Evolutionary conservation across 805 yeast genomes (phyloP).

Genomic region (Candida boidinii): DNA sequence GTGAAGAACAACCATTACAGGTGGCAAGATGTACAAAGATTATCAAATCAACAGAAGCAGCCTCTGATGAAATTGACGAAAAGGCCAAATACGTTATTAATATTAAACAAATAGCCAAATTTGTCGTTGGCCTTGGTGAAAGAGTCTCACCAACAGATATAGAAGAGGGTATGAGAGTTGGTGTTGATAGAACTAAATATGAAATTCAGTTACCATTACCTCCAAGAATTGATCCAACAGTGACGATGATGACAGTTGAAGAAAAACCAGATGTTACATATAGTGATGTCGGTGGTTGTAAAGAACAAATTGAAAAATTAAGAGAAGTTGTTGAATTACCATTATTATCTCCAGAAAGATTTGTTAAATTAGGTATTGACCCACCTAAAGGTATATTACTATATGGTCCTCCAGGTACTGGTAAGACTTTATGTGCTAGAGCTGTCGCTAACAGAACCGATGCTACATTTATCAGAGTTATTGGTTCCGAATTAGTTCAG

Average conservation of each 20-base stretch:
- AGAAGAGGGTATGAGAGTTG: conserved; percentile 99
- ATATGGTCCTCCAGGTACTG: conserved; percentile 99
- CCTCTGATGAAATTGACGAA: conserved; percentile 30
- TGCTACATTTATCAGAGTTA: conserved; percentile 96
- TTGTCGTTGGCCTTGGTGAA: conserved; percentile 94
- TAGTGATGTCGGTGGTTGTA: conserved; percentile 97
- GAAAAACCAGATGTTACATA: conserved; percentile 99
- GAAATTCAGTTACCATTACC: conserved; percentile 97
- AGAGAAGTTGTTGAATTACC: conserved; percentile 96
- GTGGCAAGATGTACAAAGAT: conserved; percentile 98
- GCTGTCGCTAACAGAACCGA: conserved; percentile 99
- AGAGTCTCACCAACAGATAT: conserved; percentile 97
- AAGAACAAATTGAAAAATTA: conserved; percentile 94
- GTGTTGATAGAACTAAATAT: conserved; percentile 95
- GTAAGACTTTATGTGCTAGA: conserved; percentile 96
- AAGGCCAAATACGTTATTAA: conserved; percentile 91
- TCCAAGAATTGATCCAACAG: conserved; percentile 95
- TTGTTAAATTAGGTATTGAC: conserved; percentile 93
- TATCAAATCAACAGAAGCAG: conserved; percentile 50
- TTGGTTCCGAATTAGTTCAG: conserved; percentile 97
- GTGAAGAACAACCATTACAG: conserved; percentile 92
- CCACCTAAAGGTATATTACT: conserved; percentile 97
- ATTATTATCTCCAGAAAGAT: conserved; percentile 88
- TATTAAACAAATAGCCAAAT: conserved; percentile 96
- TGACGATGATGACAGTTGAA: conserved; percentile 99